These are phyloP conservation scores for Psilocybe tampanensis DNA, from an alignment of 768 basidiomycete genomes.

Conservation along the genomic window DNA sequence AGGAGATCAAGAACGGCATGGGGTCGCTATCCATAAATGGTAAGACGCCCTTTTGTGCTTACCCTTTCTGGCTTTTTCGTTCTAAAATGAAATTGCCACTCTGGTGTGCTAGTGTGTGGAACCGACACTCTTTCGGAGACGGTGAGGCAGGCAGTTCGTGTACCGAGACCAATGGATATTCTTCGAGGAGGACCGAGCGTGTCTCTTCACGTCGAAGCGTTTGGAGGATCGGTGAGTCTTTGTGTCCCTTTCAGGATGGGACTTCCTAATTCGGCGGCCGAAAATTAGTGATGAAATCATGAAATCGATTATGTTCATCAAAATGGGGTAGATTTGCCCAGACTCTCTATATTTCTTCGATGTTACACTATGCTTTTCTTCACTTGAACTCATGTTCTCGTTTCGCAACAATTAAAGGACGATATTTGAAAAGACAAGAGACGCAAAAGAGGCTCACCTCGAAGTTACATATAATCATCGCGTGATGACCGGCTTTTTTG, in stretches of 20 bases:
- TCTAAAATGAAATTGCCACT: no score
- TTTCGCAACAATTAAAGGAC: no score
- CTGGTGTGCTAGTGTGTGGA: conserved; percentile 46
- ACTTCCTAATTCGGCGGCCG: background rate
- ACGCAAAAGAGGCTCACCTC: background rate
- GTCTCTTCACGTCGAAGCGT: conserved; percentile 44
- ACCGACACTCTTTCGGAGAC: conserved; percentile 38
- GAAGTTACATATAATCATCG: background rate
- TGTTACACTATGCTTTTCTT: no score
- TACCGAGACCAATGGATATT: conserved; percentile 37
- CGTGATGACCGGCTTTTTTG: background rate
- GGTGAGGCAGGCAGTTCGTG: conserved; percentile 42
- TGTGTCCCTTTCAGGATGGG: background rate
- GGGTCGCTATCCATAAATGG: conserved; percentile 52
- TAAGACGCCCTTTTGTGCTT: conserved; percentile 23
- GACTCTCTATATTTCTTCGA: no score
- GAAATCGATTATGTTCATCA: no score
- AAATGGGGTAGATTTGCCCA: no score
- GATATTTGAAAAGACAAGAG: background rate
- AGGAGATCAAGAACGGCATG: conserved; percentile 34
- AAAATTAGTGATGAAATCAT: background rate
- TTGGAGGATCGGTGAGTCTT: conserved; percentile 16
- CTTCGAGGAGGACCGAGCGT: conserved; percentile 48
- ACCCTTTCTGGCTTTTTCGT: background rate
- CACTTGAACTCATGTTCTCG: no score